A percentile compares a stretch with the other conserved stretches of the same genome.
Evolutionary conservation across 306 rosid genomes (phyloP).

Genomic region (Vigna hirtella): DNA sequence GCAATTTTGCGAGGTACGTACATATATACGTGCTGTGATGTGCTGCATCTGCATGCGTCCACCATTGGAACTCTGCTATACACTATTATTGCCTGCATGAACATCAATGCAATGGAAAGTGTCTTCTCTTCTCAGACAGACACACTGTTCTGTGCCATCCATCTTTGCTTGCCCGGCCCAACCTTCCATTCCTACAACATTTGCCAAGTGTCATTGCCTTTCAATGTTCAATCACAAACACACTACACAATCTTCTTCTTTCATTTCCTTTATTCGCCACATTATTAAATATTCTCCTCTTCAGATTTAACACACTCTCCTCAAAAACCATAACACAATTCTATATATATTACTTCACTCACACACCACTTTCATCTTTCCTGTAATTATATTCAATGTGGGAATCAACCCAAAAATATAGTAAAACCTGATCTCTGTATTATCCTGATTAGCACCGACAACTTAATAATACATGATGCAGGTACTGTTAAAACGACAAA

Average conservation of each 20-base stretch:
- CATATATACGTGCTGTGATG: background rate
- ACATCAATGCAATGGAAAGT: constrained; percentile 3
- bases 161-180: constrained; percentile 24
- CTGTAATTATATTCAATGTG: too few species aligned
- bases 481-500: background rate
- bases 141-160: background rate
- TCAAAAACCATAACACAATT: background rate
- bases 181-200: constrained; percentile 1
- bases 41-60: constrained; percentile 5
- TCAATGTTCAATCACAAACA: background rate
- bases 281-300: background rate
- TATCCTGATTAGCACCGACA: background rate
- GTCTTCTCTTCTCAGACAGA: background rate
- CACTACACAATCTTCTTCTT: background rate
- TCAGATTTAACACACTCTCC: background rate
- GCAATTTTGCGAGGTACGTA: background rate
- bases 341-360: too few species aligned
- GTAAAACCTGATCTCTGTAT: background rate
- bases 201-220: constrained; percentile 29
- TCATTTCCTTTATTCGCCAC: background rate
- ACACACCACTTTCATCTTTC: too few species aligned
- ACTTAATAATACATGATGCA: background rate
- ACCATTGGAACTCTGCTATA: constrained; percentile 14
- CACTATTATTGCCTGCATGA: constrained; percentile 18
- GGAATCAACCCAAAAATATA: background rate